Conservation (phyloP, 1,284 basidiomycete genomes). For the Blastosporella zonata region DNA sequence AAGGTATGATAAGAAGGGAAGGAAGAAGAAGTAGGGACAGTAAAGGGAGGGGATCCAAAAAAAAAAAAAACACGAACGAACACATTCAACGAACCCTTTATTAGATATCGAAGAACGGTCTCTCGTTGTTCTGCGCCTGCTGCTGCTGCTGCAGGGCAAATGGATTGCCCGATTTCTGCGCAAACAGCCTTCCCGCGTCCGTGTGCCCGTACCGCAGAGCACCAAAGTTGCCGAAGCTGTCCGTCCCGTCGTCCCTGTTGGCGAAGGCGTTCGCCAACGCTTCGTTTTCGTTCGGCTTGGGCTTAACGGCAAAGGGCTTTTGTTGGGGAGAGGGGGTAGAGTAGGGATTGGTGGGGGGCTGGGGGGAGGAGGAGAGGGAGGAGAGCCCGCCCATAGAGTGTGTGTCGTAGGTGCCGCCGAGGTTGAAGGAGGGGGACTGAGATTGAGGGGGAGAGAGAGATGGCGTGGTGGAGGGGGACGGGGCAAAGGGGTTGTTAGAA, state of each 20-base stretch:
- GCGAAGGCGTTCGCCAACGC: conserved; percentile 80
- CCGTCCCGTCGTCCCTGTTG: conserved; percentile 83
- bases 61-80: too few relatives aligned
- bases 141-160: conserved; percentile 61
- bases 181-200: conserved; percentile 52
- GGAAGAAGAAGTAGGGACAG: neutral
- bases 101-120: conserved; percentile 81
- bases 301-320: conserved; percentile 41
- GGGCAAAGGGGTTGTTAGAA: conserved; percentile 93
- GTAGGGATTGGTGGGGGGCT: conserved; percentile 23
- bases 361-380: conserved; percentile 33
- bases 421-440: conserved; percentile 52
- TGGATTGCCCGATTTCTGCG: conserved; percentile 74
- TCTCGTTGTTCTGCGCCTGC: conserved; percentile 49
- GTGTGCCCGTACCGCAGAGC: conserved; percentile 72
- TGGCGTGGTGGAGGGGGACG: conserved; percentile 36
- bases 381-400: conserved; percentile 35
- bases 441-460: conserved; percentile 30
- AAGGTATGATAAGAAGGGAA: neutral
- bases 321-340: conserved; percentile 28
- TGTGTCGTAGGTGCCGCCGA: conserved; percentile 58
- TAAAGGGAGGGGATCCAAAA: neutral
- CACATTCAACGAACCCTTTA: too few relatives aligned
- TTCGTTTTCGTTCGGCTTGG: conserved; percentile 59
- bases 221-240: conserved; percentile 92